Evolutionary conservation across 345 rosid species (phyloP).

Genomic region (Eucalyptus pumila): DNA sequence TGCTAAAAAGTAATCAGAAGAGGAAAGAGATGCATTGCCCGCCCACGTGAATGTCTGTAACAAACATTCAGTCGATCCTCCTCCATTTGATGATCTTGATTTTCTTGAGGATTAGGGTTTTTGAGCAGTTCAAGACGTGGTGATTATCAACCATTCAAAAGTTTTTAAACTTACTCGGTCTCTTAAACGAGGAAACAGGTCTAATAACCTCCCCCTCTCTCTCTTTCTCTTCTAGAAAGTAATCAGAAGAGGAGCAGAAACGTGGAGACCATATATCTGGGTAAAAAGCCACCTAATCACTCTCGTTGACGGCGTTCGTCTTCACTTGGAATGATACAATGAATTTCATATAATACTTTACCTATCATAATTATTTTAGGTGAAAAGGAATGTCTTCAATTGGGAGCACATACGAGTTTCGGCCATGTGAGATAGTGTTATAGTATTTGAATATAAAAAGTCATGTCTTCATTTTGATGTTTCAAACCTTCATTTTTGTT

Average conservation of each 20-base stretch:
- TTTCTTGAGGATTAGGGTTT: slow-evolving; percentile 1
- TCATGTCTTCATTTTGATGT: background rate
- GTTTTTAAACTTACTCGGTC: background rate
- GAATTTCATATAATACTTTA: background rate
- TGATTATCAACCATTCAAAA: background rate
- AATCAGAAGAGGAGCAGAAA: background rate
- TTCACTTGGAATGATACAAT: background rate
- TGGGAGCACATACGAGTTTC: background rate
- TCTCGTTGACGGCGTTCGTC: background rate
- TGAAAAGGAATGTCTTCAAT: background rate
- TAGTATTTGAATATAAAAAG: background rate
- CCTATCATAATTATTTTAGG: background rate
- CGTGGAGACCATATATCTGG: background rate
- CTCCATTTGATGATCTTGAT: background rate
- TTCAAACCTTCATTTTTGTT: background rate
- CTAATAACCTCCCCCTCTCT: background rate
- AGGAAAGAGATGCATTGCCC: background rate
- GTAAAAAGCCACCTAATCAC: background rate
- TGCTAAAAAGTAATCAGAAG: background rate
- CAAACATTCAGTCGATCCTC: slow-evolving; percentile 19
- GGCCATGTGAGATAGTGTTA: background rate
- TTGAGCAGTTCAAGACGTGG: background rate
- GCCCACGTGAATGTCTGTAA: slow-evolving; percentile 21
- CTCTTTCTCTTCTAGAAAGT: background rate
- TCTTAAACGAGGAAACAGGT: background rate